phyloP scores from a whole-genome alignment of 2,329 filamentous ascomycete species.

The Ophiostoma sp. region DNA sequence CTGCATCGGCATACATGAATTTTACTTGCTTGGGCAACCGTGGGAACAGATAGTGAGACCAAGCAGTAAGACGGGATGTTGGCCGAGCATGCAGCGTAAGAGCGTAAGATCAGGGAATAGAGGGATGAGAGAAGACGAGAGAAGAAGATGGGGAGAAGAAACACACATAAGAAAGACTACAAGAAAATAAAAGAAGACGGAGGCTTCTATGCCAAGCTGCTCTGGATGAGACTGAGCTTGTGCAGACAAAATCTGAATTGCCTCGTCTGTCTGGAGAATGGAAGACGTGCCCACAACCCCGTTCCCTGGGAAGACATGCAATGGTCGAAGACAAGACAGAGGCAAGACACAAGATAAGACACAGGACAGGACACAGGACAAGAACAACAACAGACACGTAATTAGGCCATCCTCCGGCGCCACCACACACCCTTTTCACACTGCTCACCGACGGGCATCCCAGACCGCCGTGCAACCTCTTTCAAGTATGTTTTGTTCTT shows the following conservation, averaged over 20 bases:
- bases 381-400: neutral
- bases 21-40: neutral
- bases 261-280: neutral
- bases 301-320: neutral
- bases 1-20: slow-evolving; percentile 9
- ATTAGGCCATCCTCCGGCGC: slow-evolving; percentile 9
- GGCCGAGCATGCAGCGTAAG: neutral
- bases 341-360: neutral
- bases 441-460: slow-evolving; percentile 14
- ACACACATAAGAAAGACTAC: neutral
- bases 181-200: neutral
- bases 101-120: neutral
- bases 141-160: neutral
- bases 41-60: neutral
- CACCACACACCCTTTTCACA: neutral
- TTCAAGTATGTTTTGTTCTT: neutral
- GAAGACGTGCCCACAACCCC: neutral
- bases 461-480: slow-evolving; percentile 15
- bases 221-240: neutral
- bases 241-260: too few species aligned
- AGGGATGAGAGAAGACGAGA: neutral
- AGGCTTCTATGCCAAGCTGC: neutral
- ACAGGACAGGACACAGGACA: neutral
- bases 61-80: slow-evolving; percentile 2
- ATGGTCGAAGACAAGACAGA: neutral